Evolutionary conservation across 139 green algal species (phyloP).

Genomic region (Chlamydomonas schloesseri): DNA sequence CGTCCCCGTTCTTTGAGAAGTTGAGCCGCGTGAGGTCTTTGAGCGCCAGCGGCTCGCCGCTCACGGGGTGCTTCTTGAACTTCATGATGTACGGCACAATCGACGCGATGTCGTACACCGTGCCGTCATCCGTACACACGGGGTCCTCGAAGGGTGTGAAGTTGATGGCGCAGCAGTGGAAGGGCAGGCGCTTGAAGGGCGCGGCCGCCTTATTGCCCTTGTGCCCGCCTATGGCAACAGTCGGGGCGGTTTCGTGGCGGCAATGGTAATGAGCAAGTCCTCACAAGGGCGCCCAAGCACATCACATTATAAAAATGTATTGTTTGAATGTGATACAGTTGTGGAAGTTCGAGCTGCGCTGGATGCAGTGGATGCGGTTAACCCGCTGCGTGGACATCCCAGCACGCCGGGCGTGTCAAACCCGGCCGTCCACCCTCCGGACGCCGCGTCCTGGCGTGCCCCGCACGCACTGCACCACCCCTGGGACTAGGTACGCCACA

Average conservation of each 20-base stretch:
- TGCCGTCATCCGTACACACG: slow-evolving; percentile 89
- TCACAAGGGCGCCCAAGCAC: not conserved
- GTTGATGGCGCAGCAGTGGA: slow-evolving; percentile 94
- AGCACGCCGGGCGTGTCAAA: no score
- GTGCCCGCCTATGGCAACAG: slow-evolving; percentile 32
- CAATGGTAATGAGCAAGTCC: not conserved
- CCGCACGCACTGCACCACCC: no score
- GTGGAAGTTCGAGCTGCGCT: no score
- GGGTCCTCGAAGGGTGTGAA: slow-evolving; percentile 96
- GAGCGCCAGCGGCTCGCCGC: slow-evolving; percentile 83
- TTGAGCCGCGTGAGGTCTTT: slow-evolving; percentile 92
- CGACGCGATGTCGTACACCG: slow-evolving; percentile 52
- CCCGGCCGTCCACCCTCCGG: no score
- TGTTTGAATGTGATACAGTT: no score
- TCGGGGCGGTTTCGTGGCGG: not conserved
- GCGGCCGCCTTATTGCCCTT: slow-evolving; percentile 37
- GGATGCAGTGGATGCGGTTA: no score
- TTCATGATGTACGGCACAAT: slow-evolving; percentile 91
- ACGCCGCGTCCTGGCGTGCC: no score
- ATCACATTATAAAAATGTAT: not conserved
- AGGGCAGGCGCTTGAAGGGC: slow-evolving; percentile 88
- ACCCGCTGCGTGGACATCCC: no score
- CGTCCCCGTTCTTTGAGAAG: slow-evolving; percentile 92
- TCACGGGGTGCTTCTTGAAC: slow-evolving; percentile 87
- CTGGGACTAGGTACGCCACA: no score